Evolutionary conservation across 2,329 filamentous ascomycete species (phyloP), one percentile per base, ranked within the genome.

Genomic region (Grosmannia clavigera): DNA sequence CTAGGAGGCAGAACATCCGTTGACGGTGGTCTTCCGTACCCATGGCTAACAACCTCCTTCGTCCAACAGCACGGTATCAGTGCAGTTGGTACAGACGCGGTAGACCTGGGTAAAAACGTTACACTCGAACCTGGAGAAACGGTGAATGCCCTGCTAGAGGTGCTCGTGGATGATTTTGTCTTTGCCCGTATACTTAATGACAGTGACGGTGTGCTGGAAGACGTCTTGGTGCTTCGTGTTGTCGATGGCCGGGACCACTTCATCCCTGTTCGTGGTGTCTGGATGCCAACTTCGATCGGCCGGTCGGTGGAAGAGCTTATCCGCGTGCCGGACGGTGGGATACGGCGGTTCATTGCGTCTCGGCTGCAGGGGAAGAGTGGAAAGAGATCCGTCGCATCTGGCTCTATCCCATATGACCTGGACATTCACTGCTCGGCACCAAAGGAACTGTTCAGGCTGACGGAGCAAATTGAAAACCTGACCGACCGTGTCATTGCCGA

Each of bases 291-390:
- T 0, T 88, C 85, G 66, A 88, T 97, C 56, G 90, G 89, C 0
- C 84, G 90, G 46, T 92, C 88, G 0, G 80, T 99, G n/a, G 87
- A 92, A 62, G 92, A 95, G 67, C 79, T 99, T 10, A 90, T 95
- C 57, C 84, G 86, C 22, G 83, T 96, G 5, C 92, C 94, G 0
- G 92, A 81, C 12, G 90, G 92, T 5, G 87, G 94, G 5, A 88
- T 88, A 61, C 77, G 90, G 25, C 74, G 70, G 9, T 78, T 85
- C 48, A 64, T 75, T 46, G 68, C 68, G 27, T 63, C 69, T 29
- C 60, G 69, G 6, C 53, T 25, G 11, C 53, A 19, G 29, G 63
- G 69, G 3, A 66, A 69, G 7, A 74, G 75, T 16, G 71, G 68
- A 40, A 64, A 60, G 7, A 65, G n/a, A 7, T 35, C 25, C 14